Conservation (phyloP, 768 basidiomycete species). For the Boletus tylopilopsis region DNA sequence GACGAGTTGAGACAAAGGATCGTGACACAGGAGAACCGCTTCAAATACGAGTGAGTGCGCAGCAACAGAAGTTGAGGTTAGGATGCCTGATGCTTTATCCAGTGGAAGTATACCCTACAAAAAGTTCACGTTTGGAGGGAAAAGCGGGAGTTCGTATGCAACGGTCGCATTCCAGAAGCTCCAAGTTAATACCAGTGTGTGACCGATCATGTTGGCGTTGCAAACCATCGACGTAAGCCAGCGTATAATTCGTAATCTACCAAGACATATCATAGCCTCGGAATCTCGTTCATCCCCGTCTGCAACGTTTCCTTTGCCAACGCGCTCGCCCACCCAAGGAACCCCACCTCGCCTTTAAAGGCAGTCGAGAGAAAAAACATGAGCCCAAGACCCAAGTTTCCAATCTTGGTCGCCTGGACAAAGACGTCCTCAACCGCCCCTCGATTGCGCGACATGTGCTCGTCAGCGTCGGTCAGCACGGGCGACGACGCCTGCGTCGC, state of each 20-base stretch:
- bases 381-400: slow-evolving; percentile 70
- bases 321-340: slow-evolving; percentile 63
- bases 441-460: slow-evolving; percentile 47
- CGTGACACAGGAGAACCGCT: slow-evolving; percentile 39
- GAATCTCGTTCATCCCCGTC: slow-evolving; percentile 56
- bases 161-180: slow-evolving; percentile 68
- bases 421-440: slow-evolving; percentile 73
- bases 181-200: no score
- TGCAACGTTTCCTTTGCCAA: slow-evolving; percentile 69
- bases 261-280: slow-evolving; percentile 20
- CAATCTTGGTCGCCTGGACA: slow-evolving; percentile 63
- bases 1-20: slow-evolving; percentile 63
- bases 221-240: no score
- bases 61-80: neutral
- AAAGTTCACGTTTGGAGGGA: slow-evolving; percentile 76
- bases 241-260: neutral
- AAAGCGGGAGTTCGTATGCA: slow-evolving; percentile 63
- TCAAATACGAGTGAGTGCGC: slow-evolving; percentile 60
- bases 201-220: no score
- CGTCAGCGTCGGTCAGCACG: slow-evolving; percentile 39
- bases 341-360: slow-evolving; percentile 39
- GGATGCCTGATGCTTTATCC: neutral
- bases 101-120: slow-evolving; percentile 74
- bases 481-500: slow-evolving; percentile 76
- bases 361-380: slow-evolving; percentile 61